Base-by-base conservation (phyloP, 495 filamentous ascomycete species). In the Penicillium pulvis region DNA sequence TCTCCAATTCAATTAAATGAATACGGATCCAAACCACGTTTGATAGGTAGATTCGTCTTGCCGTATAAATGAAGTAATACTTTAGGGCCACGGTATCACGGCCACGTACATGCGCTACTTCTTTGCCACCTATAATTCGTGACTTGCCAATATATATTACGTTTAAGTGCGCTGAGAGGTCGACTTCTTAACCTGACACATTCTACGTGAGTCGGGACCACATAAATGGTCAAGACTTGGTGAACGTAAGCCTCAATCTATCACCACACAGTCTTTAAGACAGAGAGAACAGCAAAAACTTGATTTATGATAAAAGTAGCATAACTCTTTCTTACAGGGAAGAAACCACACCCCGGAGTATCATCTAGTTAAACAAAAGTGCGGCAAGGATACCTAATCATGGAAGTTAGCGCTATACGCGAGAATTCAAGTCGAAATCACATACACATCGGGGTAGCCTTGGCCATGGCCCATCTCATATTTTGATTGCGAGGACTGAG, bases 391-490 rank as follows among this genome's bases (percentile, higher is more conserved):
- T 84, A 84, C 61, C 81, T 84, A 56, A 36, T 51, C 16, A 45
- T 14, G 35, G 43, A 6, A 5, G 26, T 79, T 59, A 78, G 75
- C 45, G 2, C 3, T 19, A 23, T n/a, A 4, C 5, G 48, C 23
- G 17, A 19, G 5, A 9, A 10, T 26, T 36, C 16, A 30, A 36
- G 44, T 39, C 23, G 35, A 46, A 17, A 14, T 43, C 23, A 74
- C 80, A 39, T 76, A 84, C 82, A 74, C 75, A 49, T 75, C 75
- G 43, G 79, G 79, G 64, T 82, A 84, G 23, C 77, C 75, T 46
- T 83, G 68, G 19, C 78, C 79, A 43, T 61, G 47, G 33, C 66
- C 71, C 53, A 84, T 65, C 55, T 75, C 58, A 52, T 82, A 83
- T 59, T 78, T 78, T 10, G 76, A 74, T 39, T 69, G 62, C 50